phyloP scores from a whole-genome alignment of 2,329 filamentous ascomycete species.

The Nothopassalora personata region DNA sequence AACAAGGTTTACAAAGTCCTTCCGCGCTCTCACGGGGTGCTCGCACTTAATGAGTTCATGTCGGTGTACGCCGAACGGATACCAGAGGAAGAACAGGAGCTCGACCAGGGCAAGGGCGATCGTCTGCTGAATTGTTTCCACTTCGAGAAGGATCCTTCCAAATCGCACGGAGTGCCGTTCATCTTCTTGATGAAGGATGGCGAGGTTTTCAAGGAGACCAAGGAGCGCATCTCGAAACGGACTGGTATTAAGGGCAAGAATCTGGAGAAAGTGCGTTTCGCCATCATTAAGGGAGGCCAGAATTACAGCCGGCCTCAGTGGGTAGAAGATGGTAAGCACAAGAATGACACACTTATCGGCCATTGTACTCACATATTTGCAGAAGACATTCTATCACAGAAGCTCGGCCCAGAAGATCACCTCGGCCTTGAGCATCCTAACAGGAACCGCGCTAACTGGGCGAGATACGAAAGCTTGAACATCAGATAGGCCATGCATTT shows the following conservation, averaged over 20 bases:
- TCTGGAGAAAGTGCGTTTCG: conserved; percentile 98
- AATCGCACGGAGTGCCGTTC: conserved; percentile 85
- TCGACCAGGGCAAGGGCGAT: conserved; percentile 39
- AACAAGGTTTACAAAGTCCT: conserved; percentile 82
- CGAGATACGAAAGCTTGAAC: conserved; percentile 58
- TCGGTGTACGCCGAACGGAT: conserved; percentile 75
- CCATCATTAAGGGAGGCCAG: conserved; percentile 59
- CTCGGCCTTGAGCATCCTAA: conserved; percentile 58
- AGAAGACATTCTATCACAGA: conserved; percentile 46
- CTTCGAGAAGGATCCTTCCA: conserved; percentile 82
- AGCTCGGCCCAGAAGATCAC: conserved; percentile 38
- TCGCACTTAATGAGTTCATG: conserved; percentile 80
- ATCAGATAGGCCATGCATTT: conserved; percentile 43
- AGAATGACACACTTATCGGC: background rate
- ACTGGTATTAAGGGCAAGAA: conserved; percentile 96
- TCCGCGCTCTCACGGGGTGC: conserved; percentile 63
- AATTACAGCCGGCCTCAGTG: conserved; percentile 75
- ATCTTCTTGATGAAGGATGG: conserved; percentile 80
- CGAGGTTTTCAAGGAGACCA: conserved; percentile 85
- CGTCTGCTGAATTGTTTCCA: conserved; percentile 77
- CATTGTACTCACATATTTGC: conserved; percentile 11
- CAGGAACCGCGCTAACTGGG: conserved; percentile 56
- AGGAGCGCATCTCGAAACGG: conserved; percentile 85
- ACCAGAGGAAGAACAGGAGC: conserved; percentile 58
- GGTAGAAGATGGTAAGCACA: conserved; percentile 73